Evolutionary conservation across 2,329 filamentous ascomycete species (phyloP).

Genomic region (Cordyceps javanica): DNA sequence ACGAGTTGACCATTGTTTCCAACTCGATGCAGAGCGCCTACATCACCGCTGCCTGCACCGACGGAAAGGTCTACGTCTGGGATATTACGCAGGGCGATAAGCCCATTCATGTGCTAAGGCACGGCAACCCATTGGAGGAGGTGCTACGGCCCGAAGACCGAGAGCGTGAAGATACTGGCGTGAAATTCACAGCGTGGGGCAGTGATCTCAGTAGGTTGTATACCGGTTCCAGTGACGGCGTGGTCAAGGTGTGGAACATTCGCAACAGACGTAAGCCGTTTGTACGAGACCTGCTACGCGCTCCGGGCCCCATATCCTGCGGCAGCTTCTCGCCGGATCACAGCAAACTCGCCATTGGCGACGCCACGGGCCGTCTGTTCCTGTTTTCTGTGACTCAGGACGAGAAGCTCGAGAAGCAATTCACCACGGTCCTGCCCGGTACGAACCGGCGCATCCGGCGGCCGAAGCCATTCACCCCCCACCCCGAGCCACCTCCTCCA

Average conservation of each 20-base stretch:
- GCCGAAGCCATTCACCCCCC: conserved; percentile 43
- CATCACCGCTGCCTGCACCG: conserved; percentile 55
- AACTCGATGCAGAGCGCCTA: conserved; percentile 46
- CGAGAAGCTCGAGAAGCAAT: conserved; percentile 28
- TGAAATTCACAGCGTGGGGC: conserved; percentile 60
- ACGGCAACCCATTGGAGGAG: conserved; percentile 40
- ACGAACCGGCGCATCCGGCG: conserved; percentile 32
- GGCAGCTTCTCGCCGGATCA: conserved; percentile 54
- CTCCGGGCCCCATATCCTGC: conserved; percentile 49
- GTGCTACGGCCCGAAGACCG: conserved; percentile 33
- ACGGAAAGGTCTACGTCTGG: conserved; percentile 58
- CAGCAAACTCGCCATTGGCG: conserved; percentile 51
- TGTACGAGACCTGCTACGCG: conserved; percentile 47
- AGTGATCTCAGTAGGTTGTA: conserved; percentile 51
- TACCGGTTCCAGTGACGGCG: conserved; percentile 57
- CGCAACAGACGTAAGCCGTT: conserved; percentile 37
- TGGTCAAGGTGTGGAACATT: conserved; percentile 58
- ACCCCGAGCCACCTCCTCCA: conserved; percentile 42
- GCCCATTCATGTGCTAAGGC: conserved; percentile 49
- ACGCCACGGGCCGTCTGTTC: conserved; percentile 55
- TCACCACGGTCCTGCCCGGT: conserved; percentile 30
- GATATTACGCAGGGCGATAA: conserved; percentile 51
- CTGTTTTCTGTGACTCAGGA: conserved; percentile 45
- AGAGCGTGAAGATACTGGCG: conserved; percentile 53
- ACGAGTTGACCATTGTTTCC: conserved; percentile 54